Evolutionary conservation across 2,329 filamentous ascomycete genomes (phyloP), one percentile per base, ranked within the genome.

Genomic region (Stagonosporopsis tanaceti): DNA sequence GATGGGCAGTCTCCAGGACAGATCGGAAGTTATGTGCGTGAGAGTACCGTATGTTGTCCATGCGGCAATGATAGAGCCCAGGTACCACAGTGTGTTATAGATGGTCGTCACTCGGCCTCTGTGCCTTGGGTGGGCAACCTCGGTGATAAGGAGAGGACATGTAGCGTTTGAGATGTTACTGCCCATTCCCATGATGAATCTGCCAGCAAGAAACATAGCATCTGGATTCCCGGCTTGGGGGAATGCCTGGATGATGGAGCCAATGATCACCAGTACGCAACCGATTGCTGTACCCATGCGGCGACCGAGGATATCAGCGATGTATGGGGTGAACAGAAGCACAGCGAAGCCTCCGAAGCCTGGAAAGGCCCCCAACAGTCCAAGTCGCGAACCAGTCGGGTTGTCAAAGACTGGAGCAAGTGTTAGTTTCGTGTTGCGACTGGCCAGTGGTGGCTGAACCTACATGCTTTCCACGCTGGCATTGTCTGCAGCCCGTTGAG

Each of bases 271-370:
- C 45, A 84, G 74, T 3, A 80, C 45, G 53, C 79, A 82, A 8
- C 82, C 84, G 40, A 82, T 75, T 59, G 84, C 84, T 61, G 85
- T 86, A 53, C 83, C 82, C 44, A 78, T 72, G 30, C 81, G 76
- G 55, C 84, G 78, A 34, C 84, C 84, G 20, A 66, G 66, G 5
- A 66, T 63, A 47, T 74, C 69, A 20, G 67, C 67, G 28, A 72
- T 62, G 54, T 70, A 70, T 8, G 68, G 67, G n/a, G 67, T 72
- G 56, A 72, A 72, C n/a, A 80, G 78, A 50, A 81, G 79, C 3
- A 79, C 80, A 2, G 77, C 76, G 27, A 82, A 81, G 22, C 44
- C 77, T 2, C 80, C 81, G 8, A 80, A 69, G 20, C 80, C 80
- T 0, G 80, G 80, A 30, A 76, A 78, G 22, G 79, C 78, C 14